A percentile compares a stretch with the other conserved stretches of the same genome.
Conservation (phyloP, 2,329 filamentous ascomycete species). For the Alternaria solani region DNA sequence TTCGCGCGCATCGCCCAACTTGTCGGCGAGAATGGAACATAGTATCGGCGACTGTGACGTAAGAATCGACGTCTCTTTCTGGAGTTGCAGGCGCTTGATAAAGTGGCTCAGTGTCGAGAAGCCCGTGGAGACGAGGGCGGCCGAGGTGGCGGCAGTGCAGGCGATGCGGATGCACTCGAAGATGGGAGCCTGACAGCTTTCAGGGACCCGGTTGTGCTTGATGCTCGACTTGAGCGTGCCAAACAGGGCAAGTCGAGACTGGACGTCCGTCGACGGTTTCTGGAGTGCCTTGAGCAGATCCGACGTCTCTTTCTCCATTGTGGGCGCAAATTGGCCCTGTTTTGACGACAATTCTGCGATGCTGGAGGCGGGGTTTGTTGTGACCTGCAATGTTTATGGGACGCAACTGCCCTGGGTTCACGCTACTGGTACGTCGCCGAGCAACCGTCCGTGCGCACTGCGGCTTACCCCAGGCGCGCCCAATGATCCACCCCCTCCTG, state of each 20-base stretch:
- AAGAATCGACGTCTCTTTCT: constrained; percentile 77
- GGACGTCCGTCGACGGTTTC: constrained; percentile 69
- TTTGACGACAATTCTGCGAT: constrained; percentile 25
- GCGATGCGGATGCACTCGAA: constrained; percentile 84
- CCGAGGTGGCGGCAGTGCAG: constrained; percentile 77
- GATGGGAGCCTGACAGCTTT: constrained; percentile 72
- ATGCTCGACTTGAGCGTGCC: constrained; percentile 84
- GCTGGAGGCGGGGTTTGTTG: constrained; percentile 28
- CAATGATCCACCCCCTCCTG: constrained; percentile 10
- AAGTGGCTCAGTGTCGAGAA: constrained; percentile 90
- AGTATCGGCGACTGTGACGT: constrained; percentile 75
- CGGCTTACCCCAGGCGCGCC: constrained; percentile 13
- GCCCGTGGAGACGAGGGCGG: constrained; percentile 76
- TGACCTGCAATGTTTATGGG: neutral
- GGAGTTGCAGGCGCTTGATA: constrained; percentile 82
- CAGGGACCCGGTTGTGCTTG: constrained; percentile 90
- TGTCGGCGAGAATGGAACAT: constrained; percentile 79
- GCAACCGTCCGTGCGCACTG: constrained; percentile 25
- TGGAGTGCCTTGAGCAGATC: constrained; percentile 62
- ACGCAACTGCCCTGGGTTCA: constrained; percentile 6
- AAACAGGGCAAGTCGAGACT: constrained; percentile 58
- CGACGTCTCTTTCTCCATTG: constrained; percentile 64
- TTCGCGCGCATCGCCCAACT: constrained; percentile 87
- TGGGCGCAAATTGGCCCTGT: constrained; percentile 41
- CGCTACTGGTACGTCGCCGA: constrained; percentile 19